These are phyloP conservation scores for Actinomortierella ambigua DNA, from an alignment of 371 early-diverging fungal species.

Conservation along the genomic window DNA sequence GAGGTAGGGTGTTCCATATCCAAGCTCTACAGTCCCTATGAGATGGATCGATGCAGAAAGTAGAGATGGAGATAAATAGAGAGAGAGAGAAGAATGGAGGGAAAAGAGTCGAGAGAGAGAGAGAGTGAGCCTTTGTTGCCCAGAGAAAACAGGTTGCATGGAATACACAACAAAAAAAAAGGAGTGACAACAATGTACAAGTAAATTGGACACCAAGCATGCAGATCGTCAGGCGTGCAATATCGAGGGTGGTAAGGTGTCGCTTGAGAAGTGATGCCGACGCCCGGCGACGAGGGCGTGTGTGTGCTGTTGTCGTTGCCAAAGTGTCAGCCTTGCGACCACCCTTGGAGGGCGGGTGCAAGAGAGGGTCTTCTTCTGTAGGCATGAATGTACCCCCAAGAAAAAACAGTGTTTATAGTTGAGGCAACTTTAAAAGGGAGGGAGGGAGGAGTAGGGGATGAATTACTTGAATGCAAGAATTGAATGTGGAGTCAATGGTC, in stretches of 20 bases:
- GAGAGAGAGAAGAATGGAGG: conserved; percentile 2
- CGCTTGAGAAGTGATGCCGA: conserved; percentile 7
- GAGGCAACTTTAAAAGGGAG: no score
- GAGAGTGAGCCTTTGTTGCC: background rate
- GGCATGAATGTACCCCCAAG: no score
- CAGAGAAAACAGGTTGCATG: background rate
- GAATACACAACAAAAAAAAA: conserved; percentile 12
- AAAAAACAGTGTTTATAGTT: no score
- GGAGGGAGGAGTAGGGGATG: no score
- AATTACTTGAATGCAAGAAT: no score
- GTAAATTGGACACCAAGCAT: conserved; percentile 73
- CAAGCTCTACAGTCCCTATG: conserved; percentile 30
- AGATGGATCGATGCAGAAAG: background rate
- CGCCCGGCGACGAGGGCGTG: background rate
- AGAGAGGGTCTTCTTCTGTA: conserved; percentile 4
- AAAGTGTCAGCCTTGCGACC: background rate
- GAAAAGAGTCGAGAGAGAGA: background rate
- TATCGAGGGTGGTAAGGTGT: conserved; percentile 31
- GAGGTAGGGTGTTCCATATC: conserved; percentile 83
- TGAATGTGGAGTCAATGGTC: no score
- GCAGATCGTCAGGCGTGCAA: conserved; percentile 57
- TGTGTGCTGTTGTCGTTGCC: background rate
- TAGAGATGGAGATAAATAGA: conserved; percentile 9
- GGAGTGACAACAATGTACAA: conserved; percentile 48
- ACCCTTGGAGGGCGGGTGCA: conserved; percentile 1